Evolutionary conservation across 2,329 filamentous ascomycete species (phyloP).

Genomic region (Pestalotiopsis sp.): DNA sequence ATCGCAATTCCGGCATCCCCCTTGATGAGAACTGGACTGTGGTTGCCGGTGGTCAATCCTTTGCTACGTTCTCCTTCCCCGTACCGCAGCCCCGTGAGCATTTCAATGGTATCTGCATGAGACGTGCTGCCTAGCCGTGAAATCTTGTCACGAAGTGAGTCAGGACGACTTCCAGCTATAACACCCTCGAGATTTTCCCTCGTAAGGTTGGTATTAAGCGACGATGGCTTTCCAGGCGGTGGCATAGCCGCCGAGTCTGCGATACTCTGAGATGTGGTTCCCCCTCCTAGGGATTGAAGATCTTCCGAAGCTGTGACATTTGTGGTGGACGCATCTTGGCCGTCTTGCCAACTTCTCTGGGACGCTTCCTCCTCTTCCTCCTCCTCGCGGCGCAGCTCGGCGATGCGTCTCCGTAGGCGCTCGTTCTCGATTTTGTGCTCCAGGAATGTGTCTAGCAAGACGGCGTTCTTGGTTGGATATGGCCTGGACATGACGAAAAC

Average conservation of each 20-base stretch:
- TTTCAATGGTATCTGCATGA: slow-evolving; percentile 87
- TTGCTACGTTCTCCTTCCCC: slow-evolving; percentile 85
- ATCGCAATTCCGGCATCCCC: slow-evolving; percentile 88
- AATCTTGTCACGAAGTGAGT: slow-evolving; percentile 85
- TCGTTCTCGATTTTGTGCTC: slow-evolving; percentile 98
- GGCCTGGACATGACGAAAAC: slow-evolving; percentile 93
- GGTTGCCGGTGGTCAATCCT: slow-evolving; percentile 85
- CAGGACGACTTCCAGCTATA: slow-evolving; percentile 64
- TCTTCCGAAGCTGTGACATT: slow-evolving; percentile 50
- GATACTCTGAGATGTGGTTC: slow-evolving; percentile 36
- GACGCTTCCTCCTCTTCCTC: slow-evolving; percentile 77
- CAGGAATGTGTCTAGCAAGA: slow-evolving; percentile 85
- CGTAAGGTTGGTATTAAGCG: slow-evolving; percentile 71
- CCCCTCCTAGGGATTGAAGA: slow-evolving; percentile 34
- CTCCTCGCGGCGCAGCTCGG: slow-evolving; percentile 83
- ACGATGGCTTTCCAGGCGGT: slow-evolving; percentile 64
- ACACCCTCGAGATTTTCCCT: slow-evolving; percentile 79
- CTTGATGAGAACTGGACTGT: slow-evolving; percentile 78
- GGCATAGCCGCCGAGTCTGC: slow-evolving; percentile 56
- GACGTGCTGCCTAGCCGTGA: slow-evolving; percentile 75
- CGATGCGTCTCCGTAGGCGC: slow-evolving; percentile 79
- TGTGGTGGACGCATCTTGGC: slow-evolving; percentile 57
- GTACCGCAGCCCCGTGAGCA: slow-evolving; percentile 87
- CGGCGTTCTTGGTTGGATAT: slow-evolving; percentile 86
- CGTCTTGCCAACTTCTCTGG: slow-evolving; percentile 62